Evolutionary conservation across 2,329 filamentous ascomycete genomes (phyloP).

Genomic region (Claviceps cyperi): DNA sequence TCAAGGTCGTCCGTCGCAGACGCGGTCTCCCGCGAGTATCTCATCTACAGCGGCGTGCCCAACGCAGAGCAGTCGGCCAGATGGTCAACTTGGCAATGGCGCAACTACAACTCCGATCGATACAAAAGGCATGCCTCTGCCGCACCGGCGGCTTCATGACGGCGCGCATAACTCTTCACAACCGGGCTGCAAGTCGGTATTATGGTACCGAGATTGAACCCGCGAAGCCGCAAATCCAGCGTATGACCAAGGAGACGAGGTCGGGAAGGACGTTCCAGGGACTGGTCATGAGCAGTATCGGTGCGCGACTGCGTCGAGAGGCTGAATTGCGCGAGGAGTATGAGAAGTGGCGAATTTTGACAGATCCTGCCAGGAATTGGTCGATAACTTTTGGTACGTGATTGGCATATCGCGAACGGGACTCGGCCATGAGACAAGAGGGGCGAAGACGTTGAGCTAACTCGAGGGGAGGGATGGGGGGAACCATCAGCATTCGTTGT

Average conservation of each 20-base stretch:
- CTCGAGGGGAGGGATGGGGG: conserved; percentile 20
- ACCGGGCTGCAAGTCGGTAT: conserved; percentile 12
- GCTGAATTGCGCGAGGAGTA: conserved; percentile 38
- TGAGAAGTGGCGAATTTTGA: conserved; percentile 25
- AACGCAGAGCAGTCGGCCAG: conserved; percentile 1
- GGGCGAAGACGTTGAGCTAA: background rate
- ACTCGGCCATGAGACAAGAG: background rate
- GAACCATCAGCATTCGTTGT: conserved; percentile 30
- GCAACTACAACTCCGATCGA: conserved; percentile 18
- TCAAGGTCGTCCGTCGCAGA: background rate
- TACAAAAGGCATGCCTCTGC: conserved; percentile 13
- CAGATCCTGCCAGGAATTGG: conserved; percentile 30
- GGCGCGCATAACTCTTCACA: conserved; percentile 8
- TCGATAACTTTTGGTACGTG: conserved; percentile 39
- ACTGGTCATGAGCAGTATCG: conserved; percentile 45
- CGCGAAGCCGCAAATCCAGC: conserved; percentile 16
- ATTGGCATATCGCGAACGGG: background rate
- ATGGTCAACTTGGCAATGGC: conserved; percentile 13
- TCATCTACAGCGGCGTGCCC: background rate
- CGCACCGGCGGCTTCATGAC: conserved; percentile 7
- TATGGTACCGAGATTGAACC: conserved; percentile 24
- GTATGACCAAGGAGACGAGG: conserved; percentile 23
- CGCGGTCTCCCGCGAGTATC: background rate
- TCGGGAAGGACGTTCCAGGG: conserved; percentile 35
- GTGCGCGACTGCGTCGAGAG: conserved; percentile 39